Base-by-base conservation (phyloP, 108 stramenopile species). In the Fistulifera pelliculosa region DNA sequence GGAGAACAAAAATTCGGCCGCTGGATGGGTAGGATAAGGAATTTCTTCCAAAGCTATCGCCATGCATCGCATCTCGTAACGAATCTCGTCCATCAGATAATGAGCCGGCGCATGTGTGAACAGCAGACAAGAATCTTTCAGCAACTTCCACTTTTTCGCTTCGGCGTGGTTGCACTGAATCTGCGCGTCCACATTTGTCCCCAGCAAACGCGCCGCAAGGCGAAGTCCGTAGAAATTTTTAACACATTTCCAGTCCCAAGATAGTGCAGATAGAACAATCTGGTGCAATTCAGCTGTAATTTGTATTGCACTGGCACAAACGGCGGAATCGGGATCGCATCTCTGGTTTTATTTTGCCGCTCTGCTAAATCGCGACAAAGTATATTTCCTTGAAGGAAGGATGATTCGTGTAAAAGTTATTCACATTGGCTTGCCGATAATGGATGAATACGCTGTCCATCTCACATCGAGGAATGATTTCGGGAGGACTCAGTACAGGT, bases 21-120 rank as follows among this genome's bases (percentile, higher is more conserved):
- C 31, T 6, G 54, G 38, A 39, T 54, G 54, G 4, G 15, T 28
- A 5, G 38, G 38, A 18, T 38, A 40, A 3, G 54, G 54, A 21
- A 54, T 54, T 7, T 38, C 54, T 12, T 43, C 38, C 54, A 54
- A 40, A 39, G 38, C 18, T 12, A 54, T 40, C 4, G 54, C 54
- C 54, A 54, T 54, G 18, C 18, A 5, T 18, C 54, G 31, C 10
- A 38, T 4, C 16, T 54, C 38, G 54, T 54, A 40, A 6, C n/a
- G 54, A 26, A 54, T 54, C 38, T 54, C 54, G 2, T 16, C 18
- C 4, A 18, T 14, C 17, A 54, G 17, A 3, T 42, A 22, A 21
- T 28, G 27, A 38, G 42, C n/a, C 2, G 54, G 54, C 18, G 38
- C 17, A 16, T 40, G 6, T 5, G 4, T 40, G 5, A 21, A 4